Base-by-base conservation (phyloP, 2,329 filamentous ascomycete species). In the Botrytis aclada region DNA sequence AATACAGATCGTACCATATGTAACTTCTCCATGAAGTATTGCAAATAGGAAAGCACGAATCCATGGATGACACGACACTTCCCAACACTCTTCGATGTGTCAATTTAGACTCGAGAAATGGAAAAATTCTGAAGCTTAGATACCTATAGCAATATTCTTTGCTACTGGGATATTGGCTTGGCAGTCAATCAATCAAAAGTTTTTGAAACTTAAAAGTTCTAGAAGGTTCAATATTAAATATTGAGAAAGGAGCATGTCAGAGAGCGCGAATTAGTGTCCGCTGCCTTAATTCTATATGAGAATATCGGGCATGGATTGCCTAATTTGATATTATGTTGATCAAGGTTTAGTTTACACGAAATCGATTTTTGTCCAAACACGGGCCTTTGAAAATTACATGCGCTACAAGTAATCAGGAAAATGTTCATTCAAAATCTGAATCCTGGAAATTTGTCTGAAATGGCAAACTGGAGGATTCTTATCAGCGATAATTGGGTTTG, bases 391-490 rank as follows among this genome's bases (percentile, higher is more conserved):
- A 25, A 3, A n/a, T 14, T 4, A n/a, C 10, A 51, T 51, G 25
- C 25, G 25, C 47, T n/a, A 5, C 47, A 51, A n/a, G 4, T n/a
- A 5, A 51, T 1, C 2, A n/a, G 25, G 10, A 14, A 0, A n/a
- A 1, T 4, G 0, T 14, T n/a, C 9, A 0, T 14, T 51, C 0
- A n/a, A 14, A 6, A 51, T 51, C 4, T 12, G 25, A n/a, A 5
- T 6, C 5, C 9, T 51, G 10, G 25, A 0, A 51, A 0, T n/a
- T 51, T 12, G 4, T 2, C 4, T 14, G 47, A 6, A 14, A 6
- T n/a, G 4, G 25, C 10, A 51, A 51, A 51, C 0, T 51, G 5
- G 47, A 0, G 10, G 47, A 3, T 1, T 0, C 3, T 51, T 10
- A 0, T 25, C 12, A 51, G 25, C 10, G 10, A 51, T 3, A 0